phyloP scores from a whole-genome alignment of 1,284 basidiomycete species.

The Ustilago sp. region DNA sequence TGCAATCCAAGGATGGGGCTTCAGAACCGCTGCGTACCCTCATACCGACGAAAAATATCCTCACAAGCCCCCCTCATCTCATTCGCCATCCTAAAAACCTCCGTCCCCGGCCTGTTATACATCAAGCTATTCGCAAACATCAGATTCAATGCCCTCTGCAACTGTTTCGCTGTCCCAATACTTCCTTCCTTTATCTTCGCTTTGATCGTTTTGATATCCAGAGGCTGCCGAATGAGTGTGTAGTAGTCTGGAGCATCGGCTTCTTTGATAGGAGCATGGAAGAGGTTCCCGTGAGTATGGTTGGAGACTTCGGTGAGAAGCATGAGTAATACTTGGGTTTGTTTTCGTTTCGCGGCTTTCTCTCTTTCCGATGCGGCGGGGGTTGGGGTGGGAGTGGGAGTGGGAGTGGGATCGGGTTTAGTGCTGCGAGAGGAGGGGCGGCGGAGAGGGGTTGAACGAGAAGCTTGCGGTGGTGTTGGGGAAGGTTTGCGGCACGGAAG shows the following conservation, averaged over 20 bases:
- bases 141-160: constrained; percentile 52
- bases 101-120: constrained; percentile 65
- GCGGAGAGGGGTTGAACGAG: neutral
- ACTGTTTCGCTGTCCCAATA: constrained; percentile 48
- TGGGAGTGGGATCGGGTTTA: constrained; percentile 12
- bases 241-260: constrained; percentile 67
- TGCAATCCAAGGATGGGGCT: neutral
- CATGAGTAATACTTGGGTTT: constrained; percentile 60
- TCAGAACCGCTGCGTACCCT: constrained; percentile 50
- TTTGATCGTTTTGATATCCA: constrained; percentile 66
- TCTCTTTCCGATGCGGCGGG: constrained; percentile 28
- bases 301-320: constrained; percentile 64
- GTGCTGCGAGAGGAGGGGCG: neutral
- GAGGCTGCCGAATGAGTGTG: constrained; percentile 56
- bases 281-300: constrained; percentile 67
- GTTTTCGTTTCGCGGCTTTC: constrained; percentile 55
- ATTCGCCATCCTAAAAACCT: constrained; percentile 65
- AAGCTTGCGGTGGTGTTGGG: neutral
- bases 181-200: constrained; percentile 61
- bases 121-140: constrained; percentile 68
- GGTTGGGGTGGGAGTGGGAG: neutral
- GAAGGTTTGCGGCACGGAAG: constrained; percentile 22
- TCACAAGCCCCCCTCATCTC: constrained; percentile 65
- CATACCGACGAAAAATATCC: constrained; percentile 51
- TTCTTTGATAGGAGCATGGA: constrained; percentile 67